Percentiles rank a stretch among this genome's conserved stretches.
Evolutionary conservation across 2,329 filamentous ascomycete genomes (phyloP).

Genomic region (Chaetomium globosum): DNA sequence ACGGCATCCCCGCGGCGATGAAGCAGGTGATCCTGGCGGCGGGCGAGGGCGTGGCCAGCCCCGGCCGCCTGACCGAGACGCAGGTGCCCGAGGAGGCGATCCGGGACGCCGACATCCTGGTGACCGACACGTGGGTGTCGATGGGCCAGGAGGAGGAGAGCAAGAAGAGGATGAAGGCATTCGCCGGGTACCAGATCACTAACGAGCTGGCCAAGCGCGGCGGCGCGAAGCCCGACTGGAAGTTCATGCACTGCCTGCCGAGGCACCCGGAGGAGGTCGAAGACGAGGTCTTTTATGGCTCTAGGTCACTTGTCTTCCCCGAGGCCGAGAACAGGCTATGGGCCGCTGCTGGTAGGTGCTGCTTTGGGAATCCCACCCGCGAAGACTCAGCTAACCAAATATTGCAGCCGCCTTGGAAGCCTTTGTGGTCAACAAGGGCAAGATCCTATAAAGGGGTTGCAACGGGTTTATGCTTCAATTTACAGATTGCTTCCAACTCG

Average conservation of each 20-base stretch:
- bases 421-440: slow-evolving; percentile 93
- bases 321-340: slow-evolving; percentile 95
- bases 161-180: slow-evolving; percentile 74
- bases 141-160: slow-evolving; percentile 96
- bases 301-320: slow-evolving; percentile 82
- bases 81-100: slow-evolving; percentile 81
- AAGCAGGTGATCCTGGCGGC: slow-evolving; percentile 69
- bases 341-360: slow-evolving; percentile 72
- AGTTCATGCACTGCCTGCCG: slow-evolving; percentile 98
- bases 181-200: slow-evolving; percentile 90
- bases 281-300: slow-evolving; percentile 92
- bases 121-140: slow-evolving; percentile 97
- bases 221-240: slow-evolving; percentile 86
- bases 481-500: slow-evolving; percentile 1
- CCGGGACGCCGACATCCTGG: slow-evolving; percentile 81
- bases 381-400: slow-evolving; percentile 13
- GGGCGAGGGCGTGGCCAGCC: slow-evolving; percentile 56
- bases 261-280: slow-evolving; percentile 89
- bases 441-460: slow-evolving; percentile 53
- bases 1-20: slow-evolving; percentile 78
- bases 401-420: slow-evolving; percentile 71
- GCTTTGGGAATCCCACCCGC: background rate
- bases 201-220: slow-evolving; percentile 79
- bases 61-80: slow-evolving; percentile 73
- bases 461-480: background rate